These are phyloP conservation scores for Acanthamoeba healyi DNA, from an alignment of 208 protist species.

Conservation along the genomic window DNA sequence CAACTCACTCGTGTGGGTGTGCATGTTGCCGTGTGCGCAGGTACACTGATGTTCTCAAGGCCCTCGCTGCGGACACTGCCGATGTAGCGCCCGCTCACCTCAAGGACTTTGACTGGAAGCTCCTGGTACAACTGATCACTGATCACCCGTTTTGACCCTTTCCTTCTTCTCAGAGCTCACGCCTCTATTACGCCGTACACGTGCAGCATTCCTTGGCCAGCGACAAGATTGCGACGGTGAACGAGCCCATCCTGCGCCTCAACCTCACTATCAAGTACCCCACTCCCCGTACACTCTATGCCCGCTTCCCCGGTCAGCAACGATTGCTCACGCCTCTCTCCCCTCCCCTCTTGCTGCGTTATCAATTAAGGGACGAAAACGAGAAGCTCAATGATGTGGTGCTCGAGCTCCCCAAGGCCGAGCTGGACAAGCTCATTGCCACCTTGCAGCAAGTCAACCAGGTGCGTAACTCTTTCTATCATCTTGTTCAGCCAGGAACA, in stretches of 20 bases:
- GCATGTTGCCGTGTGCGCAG: not conserved
- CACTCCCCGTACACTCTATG: not conserved
- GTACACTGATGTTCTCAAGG: slow-evolving; percentile 31
- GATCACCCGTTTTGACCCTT: not conserved
- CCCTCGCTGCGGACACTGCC: not conserved
- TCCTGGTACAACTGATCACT: not conserved
- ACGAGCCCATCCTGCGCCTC: slow-evolving; percentile 41
- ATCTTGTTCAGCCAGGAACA: too few relatives aligned
- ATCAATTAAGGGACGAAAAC: slow-evolving; percentile 20
- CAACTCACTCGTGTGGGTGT: not conserved
- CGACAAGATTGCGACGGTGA: slow-evolving; percentile 17
- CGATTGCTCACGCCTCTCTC: not conserved
- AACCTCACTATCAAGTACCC: slow-evolving; percentile 40
- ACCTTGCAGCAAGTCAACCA: slow-evolving; percentile 28
- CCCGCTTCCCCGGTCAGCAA: not conserved
- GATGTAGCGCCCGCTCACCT: not conserved
- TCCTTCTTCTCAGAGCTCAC: not conserved
- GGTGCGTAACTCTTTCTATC: too few relatives aligned
- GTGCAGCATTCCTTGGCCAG: slow-evolving; percentile 24
- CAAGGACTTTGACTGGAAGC: slow-evolving; percentile 53
- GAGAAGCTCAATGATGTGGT: slow-evolving; percentile 15
- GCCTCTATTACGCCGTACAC: too few relatives aligned
- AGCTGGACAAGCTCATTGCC: slow-evolving; percentile 20
- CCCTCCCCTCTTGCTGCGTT: not conserved
- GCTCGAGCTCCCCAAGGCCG: slow-evolving; percentile 6